A percentile compares a stretch with the other conserved stretches of the same genome.
Conservation (phyloP, 805 yeast species). For the Helenozyma baotianmanensis region DNA sequence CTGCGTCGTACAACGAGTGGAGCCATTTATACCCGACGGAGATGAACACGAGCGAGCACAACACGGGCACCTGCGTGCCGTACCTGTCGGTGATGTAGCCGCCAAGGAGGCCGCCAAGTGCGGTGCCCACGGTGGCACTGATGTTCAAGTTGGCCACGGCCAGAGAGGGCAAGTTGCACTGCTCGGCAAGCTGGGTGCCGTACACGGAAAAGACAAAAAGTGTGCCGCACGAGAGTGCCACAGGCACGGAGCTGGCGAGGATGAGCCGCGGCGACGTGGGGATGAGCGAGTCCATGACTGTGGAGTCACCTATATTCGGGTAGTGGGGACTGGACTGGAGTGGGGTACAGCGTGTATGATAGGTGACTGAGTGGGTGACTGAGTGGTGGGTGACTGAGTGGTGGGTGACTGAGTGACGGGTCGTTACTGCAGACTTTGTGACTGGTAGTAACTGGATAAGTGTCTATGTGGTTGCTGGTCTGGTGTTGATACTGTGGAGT, state of each 20-base stretch:
- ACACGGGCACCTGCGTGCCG: constrained; percentile 32
- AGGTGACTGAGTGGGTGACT: too few relatives aligned
- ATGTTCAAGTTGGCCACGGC: constrained; percentile 29
- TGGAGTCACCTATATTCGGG: too few relatives aligned
- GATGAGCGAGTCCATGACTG: too few relatives aligned
- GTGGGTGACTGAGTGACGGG: too few relatives aligned
- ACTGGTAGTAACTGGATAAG: too few relatives aligned
- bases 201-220: constrained; percentile 31
- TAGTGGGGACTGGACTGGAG: too few relatives aligned
- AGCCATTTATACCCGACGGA: constrained; percentile 27
- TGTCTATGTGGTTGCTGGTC: too few relatives aligned
- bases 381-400: too few relatives aligned
- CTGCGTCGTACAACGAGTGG: constrained; percentile 18
- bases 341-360: too few relatives aligned
- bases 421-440: too few relatives aligned
- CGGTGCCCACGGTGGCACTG: constrained; percentile 27
- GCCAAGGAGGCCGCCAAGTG: constrained; percentile 29
- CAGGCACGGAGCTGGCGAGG: constrained; percentile 25
- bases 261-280: constrained; percentile 7
- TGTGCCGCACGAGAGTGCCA: constrained; percentile 31
- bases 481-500: too few relatives aligned
- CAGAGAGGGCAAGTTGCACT: constrained; percentile 24
- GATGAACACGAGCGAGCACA: constrained; percentile 21
- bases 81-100: constrained; percentile 30
- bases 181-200: constrained; percentile 28